Percentiles rank a stretch among this genome's conserved stretches.
Conservation (phyloP, 1,284 basidiomycete species). For the Abortiporus biennis region DNA sequence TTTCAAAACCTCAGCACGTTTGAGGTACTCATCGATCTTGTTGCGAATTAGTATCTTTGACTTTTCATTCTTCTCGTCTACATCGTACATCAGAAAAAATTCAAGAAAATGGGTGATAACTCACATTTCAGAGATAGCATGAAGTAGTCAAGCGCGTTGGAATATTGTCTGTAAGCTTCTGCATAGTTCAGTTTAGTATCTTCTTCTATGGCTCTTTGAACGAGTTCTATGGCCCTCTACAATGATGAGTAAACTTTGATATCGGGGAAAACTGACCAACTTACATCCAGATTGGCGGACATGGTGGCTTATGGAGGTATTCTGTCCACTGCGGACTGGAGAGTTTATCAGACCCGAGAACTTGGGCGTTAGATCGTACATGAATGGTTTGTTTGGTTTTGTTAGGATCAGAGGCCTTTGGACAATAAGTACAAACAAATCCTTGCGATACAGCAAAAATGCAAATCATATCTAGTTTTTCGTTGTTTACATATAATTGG, state of each 20-base stretch:
- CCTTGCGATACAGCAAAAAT: too few relatives aligned
- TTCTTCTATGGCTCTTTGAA: conserved; percentile 93
- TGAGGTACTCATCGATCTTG: conserved; percentile 92
- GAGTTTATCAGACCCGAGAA: not conserved
- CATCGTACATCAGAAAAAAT: not conserved
- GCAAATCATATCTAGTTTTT: too few relatives aligned
- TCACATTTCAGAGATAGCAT: conserved; percentile 85
- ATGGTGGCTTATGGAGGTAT: conserved; percentile 16
- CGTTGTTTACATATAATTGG: too few relatives aligned
- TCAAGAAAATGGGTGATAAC: conserved; percentile 17
- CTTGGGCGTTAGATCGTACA: not conserved
- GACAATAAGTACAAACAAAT: conserved; percentile 17
- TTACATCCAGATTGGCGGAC: conserved; percentile 31
- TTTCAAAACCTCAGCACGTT: conserved; percentile 90
- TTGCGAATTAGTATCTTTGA: conserved; percentile 83
- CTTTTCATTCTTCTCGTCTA: conserved; percentile 96
- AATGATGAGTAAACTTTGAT: too few relatives aligned
- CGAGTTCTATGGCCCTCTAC: conserved; percentile 95
- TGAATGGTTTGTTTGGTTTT: conserved; percentile 13
- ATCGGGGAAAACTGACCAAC: too few relatives aligned
- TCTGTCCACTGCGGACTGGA: not conserved
- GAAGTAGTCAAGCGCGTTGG: conserved; percentile 96
- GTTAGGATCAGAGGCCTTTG: conserved; percentile 22
- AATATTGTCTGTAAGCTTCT: conserved; percentile 92
- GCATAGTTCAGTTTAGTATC: conserved; percentile 93